Conservation (phyloP, 345 rosid species). For the Trapa bicornis region DNA sequence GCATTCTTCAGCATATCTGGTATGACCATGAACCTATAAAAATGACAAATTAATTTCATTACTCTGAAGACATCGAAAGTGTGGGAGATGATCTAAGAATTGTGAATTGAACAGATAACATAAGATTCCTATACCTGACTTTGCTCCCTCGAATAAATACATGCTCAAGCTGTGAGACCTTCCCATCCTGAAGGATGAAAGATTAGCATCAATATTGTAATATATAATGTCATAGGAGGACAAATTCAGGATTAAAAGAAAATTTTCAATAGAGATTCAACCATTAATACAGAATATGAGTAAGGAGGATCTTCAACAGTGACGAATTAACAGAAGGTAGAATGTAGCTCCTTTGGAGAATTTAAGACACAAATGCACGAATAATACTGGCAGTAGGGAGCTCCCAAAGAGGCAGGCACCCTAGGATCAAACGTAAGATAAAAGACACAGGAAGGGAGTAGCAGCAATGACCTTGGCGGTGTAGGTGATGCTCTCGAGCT, state of each 20-base stretch:
- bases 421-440: not conserved
- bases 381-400: not conserved
- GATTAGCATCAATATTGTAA: not conserved
- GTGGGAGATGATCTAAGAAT: not conserved
- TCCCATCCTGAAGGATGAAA: slow-evolving; percentile 60
- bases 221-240: not conserved
- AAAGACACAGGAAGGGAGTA: not conserved
- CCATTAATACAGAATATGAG: not conserved
- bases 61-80: not conserved
- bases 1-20: slow-evolving; percentile 26
- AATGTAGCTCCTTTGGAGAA: not conserved
- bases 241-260: not conserved
- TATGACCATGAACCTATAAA: slow-evolving; percentile 56
- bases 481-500: slow-evolving; percentile 22
- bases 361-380: not conserved
- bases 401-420: not conserved
- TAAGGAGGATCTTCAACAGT: not conserved
- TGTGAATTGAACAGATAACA: not conserved
- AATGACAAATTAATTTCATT: no score
- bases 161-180: slow-evolving; percentile 95
- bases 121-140: slow-evolving; percentile 53
- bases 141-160: slow-evolving; percentile 93
- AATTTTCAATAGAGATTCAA: not conserved
- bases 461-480: slow-evolving; percentile 11
- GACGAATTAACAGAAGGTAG: not conserved